These are phyloP conservation scores for Pseudocercospora ulei DNA, from an alignment of 2,329 filamentous ascomycete species.

Conservation along the genomic window DNA sequence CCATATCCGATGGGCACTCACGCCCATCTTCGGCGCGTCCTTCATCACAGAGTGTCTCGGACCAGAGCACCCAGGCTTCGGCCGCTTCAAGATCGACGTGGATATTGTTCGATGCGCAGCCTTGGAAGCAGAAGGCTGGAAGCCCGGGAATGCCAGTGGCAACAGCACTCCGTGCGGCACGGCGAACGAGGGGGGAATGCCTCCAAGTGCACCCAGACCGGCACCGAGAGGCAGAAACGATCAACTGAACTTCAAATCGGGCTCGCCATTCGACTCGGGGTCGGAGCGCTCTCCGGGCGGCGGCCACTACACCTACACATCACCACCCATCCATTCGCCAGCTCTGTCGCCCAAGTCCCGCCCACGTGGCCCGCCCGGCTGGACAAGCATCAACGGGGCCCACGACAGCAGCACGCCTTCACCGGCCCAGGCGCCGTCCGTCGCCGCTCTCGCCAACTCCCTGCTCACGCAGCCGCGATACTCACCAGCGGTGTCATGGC, in stretches of 20 bases:
- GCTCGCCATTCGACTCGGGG: constrained; percentile 25
- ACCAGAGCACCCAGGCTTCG: constrained; percentile 53
- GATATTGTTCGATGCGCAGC: constrained; percentile 35
- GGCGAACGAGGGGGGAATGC: constrained; percentile 8
- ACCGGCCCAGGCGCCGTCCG: constrained; percentile 11
- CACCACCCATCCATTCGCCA: constrained; percentile 19
- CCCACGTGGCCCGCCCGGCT: constrained; percentile 12
- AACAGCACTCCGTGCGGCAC: constrained; percentile 12
- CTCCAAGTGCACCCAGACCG: constrained; percentile 11
- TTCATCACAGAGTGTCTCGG: constrained; percentile 65
- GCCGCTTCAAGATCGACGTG: constrained; percentile 36
- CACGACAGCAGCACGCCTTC: constrained; percentile 7
- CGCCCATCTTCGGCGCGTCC: constrained; percentile 76
- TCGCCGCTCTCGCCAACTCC: constrained; percentile 13
- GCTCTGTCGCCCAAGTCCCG: constrained; percentile 30
- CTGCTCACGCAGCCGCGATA: constrained; percentile 22
- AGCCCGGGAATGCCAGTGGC: constrained; percentile 16
- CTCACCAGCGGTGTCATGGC: constrained; percentile 22
- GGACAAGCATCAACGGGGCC: constrained; percentile 27
- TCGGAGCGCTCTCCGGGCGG: constrained; percentile 12
- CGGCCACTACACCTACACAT: constrained; percentile 14
- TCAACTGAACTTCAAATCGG: constrained; percentile 20
- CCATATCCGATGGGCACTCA: constrained; percentile 70
- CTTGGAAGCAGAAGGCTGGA: constrained; percentile 36
- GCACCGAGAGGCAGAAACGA: constrained; percentile 1